Base-by-base conservation (phyloP, 106 monocot species). In the Alisma plantagoaquatica region DNA sequence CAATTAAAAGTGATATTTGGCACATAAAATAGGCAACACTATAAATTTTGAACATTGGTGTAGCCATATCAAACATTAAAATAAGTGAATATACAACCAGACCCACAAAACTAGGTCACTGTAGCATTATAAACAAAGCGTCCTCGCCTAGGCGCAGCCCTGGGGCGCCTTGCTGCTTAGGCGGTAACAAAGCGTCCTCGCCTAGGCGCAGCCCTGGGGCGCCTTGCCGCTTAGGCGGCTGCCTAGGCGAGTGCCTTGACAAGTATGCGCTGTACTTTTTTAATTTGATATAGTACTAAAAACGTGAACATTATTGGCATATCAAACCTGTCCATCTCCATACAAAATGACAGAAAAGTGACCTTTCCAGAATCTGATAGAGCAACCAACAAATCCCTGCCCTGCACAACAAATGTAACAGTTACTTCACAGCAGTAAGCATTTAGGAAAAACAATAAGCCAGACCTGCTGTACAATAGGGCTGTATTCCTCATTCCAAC, bases 331-430 rank as follows among this genome's bases (percentile, higher is more conserved):
- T 89, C 78, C 84, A 81, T 78, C 65, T 84, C 75, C 52, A 62
- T 66, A 45, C 62, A 78, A 35, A 96, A 96, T 49, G 60, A 49
- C 53, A 96, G 84, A 73, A 96, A 75, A 52, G 89, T 75, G 41
- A 96, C 75, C 62, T 81, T 84, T 41, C 84, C 84, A 58, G 89
- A 96, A 71, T 96, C 96, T 31, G 96, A 96, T 54, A 89, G 77
- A 52, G 79, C 83, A 60, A 84, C 76, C 23, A 96, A 72, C 27
- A 89, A 66, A 59, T 96, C 96, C 58, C 60, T 96, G 24, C 81
- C 78, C 51, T 84, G 68, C 22, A 43, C 49, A 78, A 64, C 27
- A 77, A 69, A 59, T 33, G 19, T 28, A 56, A 10, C 25, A 43
- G 38, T 38, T 18, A 27, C 26, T n/a, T n/a, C n/a, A n/a, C 21